phyloP scores from a whole-genome alignment of 1,284 basidiomycete species.

The Moesziomyces parantarcticus region DNA sequence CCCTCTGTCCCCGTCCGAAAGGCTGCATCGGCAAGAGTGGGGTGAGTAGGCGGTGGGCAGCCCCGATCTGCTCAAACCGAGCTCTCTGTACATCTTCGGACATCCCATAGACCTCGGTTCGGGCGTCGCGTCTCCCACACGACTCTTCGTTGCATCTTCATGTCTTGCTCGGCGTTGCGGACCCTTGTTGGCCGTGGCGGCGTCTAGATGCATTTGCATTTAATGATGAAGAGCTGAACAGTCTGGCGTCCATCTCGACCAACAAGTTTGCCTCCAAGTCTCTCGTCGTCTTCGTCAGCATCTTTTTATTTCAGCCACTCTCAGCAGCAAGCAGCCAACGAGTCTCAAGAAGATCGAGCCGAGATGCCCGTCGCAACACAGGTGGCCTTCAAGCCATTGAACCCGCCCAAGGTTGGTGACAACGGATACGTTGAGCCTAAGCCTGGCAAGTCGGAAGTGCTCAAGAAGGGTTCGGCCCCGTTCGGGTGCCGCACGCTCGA shows the following conservation, averaged over 20 bases:
- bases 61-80: not conserved
- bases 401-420: conserved; percentile 16
- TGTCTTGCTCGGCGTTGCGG: not conserved
- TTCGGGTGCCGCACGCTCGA: conserved; percentile 12
- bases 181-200: not conserved
- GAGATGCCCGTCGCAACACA: conserved; percentile 11
- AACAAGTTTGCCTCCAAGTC: not conserved
- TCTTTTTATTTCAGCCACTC: not conserved
- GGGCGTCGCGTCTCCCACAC: not conserved
- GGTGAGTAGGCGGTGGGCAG: not conserved
- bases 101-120: not conserved
- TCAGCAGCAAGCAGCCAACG: not conserved
- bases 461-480: conserved; percentile 11
- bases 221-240: not conserved
- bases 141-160: not conserved
- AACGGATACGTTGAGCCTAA: conserved; percentile 18
- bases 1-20: not conserved
- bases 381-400: conserved; percentile 14
- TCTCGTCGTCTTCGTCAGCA: not conserved
- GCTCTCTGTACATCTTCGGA: not conserved
- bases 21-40: not conserved
- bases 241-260: not conserved
- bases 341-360: not conserved
- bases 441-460: conserved; percentile 9
- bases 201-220: not conserved